A percentile compares a stretch with the other conserved stretches of the same genome.
These are phyloP conservation scores for Nannochloropsis salina DNA, from an alignment of 108 stramenopile genomes.

Conservation along the genomic window DNA sequence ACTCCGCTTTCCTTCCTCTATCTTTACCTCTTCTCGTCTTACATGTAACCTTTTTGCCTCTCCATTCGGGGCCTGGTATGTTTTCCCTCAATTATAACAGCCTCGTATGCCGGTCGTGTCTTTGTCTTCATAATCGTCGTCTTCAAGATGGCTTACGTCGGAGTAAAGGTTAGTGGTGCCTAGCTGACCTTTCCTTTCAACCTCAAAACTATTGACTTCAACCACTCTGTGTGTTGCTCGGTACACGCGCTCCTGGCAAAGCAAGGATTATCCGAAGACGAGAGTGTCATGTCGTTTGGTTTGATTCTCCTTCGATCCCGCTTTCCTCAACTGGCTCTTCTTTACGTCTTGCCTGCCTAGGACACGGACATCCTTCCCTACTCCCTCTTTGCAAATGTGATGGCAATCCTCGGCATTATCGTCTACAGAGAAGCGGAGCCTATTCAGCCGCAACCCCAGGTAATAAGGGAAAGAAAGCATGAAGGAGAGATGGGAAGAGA, in stretches of 20 bases:
- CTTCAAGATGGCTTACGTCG: constrained; percentile 5
- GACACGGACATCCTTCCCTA: background rate
- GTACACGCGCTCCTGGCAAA: too few species aligned
- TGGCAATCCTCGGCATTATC: background rate
- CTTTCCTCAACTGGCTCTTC: background rate
- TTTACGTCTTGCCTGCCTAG: background rate
- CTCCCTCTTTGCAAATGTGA: background rate
- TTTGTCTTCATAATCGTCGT: background rate
- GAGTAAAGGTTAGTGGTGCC: background rate
- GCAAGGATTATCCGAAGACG: too few species aligned
- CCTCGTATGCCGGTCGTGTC: background rate
- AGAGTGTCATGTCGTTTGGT: too few species aligned
- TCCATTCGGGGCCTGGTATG: background rate
- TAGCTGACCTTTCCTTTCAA: background rate
- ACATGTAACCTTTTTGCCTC: background rate
- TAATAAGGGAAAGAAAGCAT: background rate
- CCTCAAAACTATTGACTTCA: background rate
- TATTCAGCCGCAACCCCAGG: background rate
- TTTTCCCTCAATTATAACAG: background rate
- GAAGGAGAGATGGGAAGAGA: background rate
- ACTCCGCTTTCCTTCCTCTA: background rate
- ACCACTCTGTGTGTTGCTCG: too few species aligned
- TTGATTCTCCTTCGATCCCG: background rate
- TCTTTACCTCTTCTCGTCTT: background rate
- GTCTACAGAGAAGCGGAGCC: background rate